Percentiles rank a stretch among this genome's conserved stretches.
Conservation (phyloP, 148 eudicot genomes). For the Rhododendron ferrugineum region DNA sequence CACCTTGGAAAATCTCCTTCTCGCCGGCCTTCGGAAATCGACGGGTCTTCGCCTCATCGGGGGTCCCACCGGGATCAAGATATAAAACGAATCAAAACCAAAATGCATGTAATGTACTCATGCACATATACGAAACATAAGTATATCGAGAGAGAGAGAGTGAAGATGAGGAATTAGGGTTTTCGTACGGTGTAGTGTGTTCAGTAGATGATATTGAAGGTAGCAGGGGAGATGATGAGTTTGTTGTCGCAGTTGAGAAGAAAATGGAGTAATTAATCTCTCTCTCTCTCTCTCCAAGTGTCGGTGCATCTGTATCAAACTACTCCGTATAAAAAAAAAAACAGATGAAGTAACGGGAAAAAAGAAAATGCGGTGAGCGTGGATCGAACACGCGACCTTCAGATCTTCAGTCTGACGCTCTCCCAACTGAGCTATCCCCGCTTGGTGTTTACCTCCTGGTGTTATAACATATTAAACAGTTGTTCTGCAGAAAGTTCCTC, state of each 20-base stretch:
- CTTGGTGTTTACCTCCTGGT: fast-evolving
- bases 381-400: conserved; percentile 92
- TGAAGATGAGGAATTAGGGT: conserved; percentile 2
- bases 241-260: not conserved
- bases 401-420: conserved; percentile 80
- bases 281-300: not conserved
- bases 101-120: not conserved
- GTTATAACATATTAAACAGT: too few relatives aligned
- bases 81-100: not conserved
- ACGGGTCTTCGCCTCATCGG: conserved; percentile 11
- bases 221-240: not conserved
- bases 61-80: not conserved
- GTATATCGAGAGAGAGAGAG: not conserved
- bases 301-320: not conserved
- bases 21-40: conserved; percentile 2
- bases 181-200: not conserved
- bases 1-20: not conserved
- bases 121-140: not conserved
- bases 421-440: conserved; percentile 51
- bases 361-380: conserved; percentile 57
- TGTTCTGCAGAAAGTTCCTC: too few relatives aligned
- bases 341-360: not conserved
- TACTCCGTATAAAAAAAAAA: too few relatives aligned
- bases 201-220: not conserved
- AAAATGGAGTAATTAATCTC: not conserved